A percentile compares a stretch with the other conserved stretches of the same genome.
These are phyloP conservation scores for Talaromyces sp. DNA, from an alignment of 2,329 filamentous ascomycete species.

Conservation along the genomic window DNA sequence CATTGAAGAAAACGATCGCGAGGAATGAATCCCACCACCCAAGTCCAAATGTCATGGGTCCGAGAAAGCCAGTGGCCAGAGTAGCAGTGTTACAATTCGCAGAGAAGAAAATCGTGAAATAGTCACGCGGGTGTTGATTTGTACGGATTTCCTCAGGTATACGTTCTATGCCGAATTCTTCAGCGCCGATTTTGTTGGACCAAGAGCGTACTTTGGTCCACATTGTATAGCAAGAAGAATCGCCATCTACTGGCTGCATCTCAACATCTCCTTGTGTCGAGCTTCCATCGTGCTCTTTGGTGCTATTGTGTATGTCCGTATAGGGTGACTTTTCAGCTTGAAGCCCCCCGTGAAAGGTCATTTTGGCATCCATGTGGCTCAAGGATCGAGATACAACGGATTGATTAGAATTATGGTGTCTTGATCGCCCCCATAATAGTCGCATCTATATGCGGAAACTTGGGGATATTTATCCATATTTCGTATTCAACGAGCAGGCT, in stretches of 20 bases:
- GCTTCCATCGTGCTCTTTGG: not conserved
- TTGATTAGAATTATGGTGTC: not conserved
- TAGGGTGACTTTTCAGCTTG: not conserved
- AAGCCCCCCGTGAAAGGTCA: not conserved
- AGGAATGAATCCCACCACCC: conserved; percentile 6
- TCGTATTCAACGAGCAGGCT: not conserved
- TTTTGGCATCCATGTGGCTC: not conserved
- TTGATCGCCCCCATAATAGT: not conserved
- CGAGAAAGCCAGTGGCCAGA: not conserved
- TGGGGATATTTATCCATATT: not conserved
- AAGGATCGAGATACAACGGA: not conserved
- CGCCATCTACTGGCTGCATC: not conserved
- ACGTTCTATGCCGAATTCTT: conserved; percentile 5
- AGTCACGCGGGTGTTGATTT: not conserved
- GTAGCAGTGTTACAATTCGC: not conserved
- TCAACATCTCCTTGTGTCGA: not conserved
- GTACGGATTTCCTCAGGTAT: conserved; percentile 1
- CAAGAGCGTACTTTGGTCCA: not conserved
- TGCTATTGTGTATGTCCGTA: not conserved
- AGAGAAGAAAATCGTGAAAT: conserved; percentile 4
- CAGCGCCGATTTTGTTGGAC: not conserved
- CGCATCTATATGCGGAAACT: not conserved
- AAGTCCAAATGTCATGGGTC: not conserved
- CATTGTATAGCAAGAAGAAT: conserved; percentile 25
- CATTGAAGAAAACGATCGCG: not conserved